Evolutionary conservation across 2,329 filamentous ascomycete species (phyloP).

Genomic region (Knufia petricola): DNA sequence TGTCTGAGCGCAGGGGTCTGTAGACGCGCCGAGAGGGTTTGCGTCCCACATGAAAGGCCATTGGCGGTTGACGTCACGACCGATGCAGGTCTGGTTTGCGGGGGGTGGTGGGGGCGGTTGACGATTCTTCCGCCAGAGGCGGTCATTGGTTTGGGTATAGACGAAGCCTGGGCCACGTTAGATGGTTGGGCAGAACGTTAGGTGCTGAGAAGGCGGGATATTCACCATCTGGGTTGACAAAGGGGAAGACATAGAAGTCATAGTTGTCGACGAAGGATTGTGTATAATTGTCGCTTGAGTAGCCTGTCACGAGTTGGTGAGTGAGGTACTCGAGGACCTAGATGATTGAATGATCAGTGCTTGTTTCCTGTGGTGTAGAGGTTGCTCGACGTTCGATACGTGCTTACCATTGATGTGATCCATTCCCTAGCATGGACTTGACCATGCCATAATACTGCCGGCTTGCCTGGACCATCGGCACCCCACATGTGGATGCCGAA

Average conservation of each 20-base stretch:
- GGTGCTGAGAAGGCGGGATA: too few species aligned
- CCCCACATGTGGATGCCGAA: conserved; percentile 47
- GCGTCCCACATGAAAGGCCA: conserved; percentile 44
- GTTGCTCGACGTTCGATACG: too few species aligned
- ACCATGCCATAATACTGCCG: conserved; percentile 47
- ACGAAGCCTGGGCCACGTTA: conserved; percentile 41
- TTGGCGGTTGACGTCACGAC: conserved; percentile 51
- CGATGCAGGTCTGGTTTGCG: conserved; percentile 4
- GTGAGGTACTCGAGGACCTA: conserved; percentile 43
- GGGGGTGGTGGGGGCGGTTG: conserved; percentile 25
- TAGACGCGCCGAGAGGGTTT: conserved; percentile 33
- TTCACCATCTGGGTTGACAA: conserved; percentile 53
- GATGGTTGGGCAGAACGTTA: not conserved
- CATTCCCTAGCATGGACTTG: conserved; percentile 54
- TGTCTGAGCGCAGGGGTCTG: conserved; percentile 43
- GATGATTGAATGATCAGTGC: not conserved
- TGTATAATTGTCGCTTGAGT: conserved; percentile 29
- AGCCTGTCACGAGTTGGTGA: conserved; percentile 41
- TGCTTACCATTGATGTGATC: conserved; percentile 44
- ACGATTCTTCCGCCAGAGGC: conserved; percentile 55
- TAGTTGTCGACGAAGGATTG: conserved; percentile 48
- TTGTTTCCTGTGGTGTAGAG: conserved; percentile 2
- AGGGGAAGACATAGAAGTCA: conserved; percentile 57
- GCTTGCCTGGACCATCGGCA: conserved; percentile 36
- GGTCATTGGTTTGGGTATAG: conserved; percentile 47